Conservation (phyloP, 805 yeast species). For the Groenewaldozyma tartarivorans region DNA sequence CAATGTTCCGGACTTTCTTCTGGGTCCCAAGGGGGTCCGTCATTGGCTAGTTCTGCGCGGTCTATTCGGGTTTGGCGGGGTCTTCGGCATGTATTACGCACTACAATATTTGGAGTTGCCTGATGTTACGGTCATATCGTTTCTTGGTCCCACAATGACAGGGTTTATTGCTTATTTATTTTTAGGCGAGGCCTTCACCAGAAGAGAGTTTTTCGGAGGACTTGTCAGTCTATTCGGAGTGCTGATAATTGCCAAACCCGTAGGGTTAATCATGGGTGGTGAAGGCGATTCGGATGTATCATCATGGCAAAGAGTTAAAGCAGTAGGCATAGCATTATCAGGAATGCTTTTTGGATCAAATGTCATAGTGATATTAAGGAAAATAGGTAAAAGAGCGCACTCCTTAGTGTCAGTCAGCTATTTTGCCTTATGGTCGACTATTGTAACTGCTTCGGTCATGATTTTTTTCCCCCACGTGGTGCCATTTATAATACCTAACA, state of each 20-base stretch:
- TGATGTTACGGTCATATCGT: conserved; percentile 75
- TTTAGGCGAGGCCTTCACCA: conserved; percentile 56
- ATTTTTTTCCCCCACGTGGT: conserved; percentile 44
- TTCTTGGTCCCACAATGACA: conserved; percentile 68
- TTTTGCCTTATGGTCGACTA: conserved; percentile 52
- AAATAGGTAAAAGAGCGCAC: conserved; percentile 70
- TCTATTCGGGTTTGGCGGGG: conserved; percentile 66
- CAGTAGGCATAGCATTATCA: conserved; percentile 50
- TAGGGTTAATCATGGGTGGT: conserved; percentile 48
- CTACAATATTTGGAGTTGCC: conserved; percentile 64
- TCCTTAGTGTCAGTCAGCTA: conserved; percentile 72
- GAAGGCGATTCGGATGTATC: conserved; percentile 11
- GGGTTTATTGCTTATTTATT: conserved; percentile 62
- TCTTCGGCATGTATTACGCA: conserved; percentile 68
- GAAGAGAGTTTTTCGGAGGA: conserved; percentile 62
- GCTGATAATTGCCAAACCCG: conserved; percentile 70
- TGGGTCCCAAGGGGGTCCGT: conserved; percentile 58
- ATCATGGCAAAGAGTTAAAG: conserved; percentile 39
- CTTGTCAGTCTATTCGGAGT: conserved; percentile 66
- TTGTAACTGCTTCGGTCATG: conserved; percentile 46
- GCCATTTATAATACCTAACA: conserved; percentile 51
- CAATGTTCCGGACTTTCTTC: conserved; percentile 50
- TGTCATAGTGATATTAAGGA: conserved; percentile 62
- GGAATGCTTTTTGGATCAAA: conserved; percentile 64
- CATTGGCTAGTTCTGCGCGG: conserved; percentile 53